Conservation (phyloP, 257 asterid species). For the Prunella vulgaris region DNA sequence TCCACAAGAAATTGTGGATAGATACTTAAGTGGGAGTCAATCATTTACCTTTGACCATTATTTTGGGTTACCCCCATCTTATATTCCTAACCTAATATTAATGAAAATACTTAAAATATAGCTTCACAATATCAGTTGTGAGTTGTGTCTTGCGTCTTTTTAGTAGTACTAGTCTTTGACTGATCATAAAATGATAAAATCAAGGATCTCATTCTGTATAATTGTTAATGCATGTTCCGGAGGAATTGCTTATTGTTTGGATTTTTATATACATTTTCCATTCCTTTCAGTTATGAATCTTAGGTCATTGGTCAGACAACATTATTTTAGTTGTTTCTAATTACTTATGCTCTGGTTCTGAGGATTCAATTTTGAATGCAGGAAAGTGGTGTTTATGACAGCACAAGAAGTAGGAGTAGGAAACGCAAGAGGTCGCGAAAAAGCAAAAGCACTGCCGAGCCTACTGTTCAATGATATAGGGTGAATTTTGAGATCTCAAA, state of each 20-base stretch:
- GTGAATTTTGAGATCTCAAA: constrained; percentile 1
- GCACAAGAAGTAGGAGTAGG: constrained; percentile 27
- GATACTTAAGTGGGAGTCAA: too few species aligned
- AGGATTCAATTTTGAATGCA: constrained; percentile 20
- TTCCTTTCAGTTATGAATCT: background rate
- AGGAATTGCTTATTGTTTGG: background rate
- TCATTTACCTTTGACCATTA: too few species aligned
- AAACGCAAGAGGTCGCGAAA: constrained; percentile 41
- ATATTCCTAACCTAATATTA: too few species aligned
- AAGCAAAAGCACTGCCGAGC: constrained; percentile 27
- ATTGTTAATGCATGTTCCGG: background rate
- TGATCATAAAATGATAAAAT: background rate
- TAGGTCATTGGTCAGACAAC: background rate
- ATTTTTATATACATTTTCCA: background rate
- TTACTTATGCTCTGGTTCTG: constrained; percentile 5
- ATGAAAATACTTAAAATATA: background rate
- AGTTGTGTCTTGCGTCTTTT: background rate
- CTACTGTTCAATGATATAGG: constrained; percentile 6
- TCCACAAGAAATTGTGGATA: too few species aligned
- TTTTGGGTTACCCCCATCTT: too few species aligned
- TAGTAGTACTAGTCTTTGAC: background rate
- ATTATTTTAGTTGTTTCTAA: background rate
- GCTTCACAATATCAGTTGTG: background rate
- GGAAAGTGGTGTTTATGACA: constrained; percentile 24
- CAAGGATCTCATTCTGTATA: background rate